Conservation (phyloP, 2,329 filamentous ascomycete species). For the Beauveria medogensis region DNA sequence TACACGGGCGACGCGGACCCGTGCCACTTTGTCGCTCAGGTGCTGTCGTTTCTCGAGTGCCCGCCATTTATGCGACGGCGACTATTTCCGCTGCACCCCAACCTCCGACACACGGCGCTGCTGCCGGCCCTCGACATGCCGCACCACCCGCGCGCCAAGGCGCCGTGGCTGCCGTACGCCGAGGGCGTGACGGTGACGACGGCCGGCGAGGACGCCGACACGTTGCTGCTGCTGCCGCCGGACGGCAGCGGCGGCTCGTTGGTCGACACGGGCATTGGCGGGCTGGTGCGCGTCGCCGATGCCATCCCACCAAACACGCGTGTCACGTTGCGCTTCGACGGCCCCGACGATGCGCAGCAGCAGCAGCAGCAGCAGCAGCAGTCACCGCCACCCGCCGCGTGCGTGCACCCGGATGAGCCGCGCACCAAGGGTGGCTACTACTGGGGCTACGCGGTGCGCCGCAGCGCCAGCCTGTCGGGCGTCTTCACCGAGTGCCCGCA, state of each 20-base stretch:
- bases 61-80: constrained; percentile 71
- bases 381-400: constrained; percentile 35
- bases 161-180: constrained; percentile 66
- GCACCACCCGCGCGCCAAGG: constrained; percentile 67
- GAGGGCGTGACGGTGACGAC: constrained; percentile 59
- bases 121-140: constrained; percentile 77
- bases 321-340: constrained; percentile 61
- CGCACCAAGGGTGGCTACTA: constrained; percentile 73
- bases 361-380: no score
- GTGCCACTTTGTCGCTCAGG: constrained; percentile 69
- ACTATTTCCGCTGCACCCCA: constrained; percentile 72
- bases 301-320: constrained; percentile 62
- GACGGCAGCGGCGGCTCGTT: constrained; percentile 34
- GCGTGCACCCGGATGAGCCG: constrained; percentile 60
- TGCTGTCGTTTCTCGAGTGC: constrained; percentile 75
- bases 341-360: constrained; percentile 34
- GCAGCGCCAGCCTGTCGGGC: constrained; percentile 55
- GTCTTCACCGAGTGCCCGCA: constrained; percentile 72
- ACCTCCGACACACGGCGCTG: constrained; percentile 63
- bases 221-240: no score
- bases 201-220: neutral
- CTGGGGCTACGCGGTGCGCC: constrained; percentile 73
- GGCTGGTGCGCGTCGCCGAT: constrained; percentile 47
- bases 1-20: constrained; percentile 68
- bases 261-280: constrained; percentile 50